phyloP scores from a whole-genome alignment of 306 rosid species.

The Malus orientalis region DNA sequence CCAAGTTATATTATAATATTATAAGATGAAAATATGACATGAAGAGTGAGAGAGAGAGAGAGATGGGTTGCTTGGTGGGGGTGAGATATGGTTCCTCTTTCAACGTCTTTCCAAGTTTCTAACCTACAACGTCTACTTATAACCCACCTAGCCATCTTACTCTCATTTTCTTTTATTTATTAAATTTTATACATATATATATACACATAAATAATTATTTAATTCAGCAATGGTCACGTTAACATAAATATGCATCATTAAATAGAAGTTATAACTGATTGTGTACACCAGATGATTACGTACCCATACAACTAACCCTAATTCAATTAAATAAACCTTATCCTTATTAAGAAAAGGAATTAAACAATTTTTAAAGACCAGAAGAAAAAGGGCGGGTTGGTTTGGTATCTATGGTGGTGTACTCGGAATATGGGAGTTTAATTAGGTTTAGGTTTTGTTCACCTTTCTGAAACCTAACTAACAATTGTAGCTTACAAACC shows the following conservation, averaged over 20 bases:
- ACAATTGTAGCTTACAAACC: conserved; percentile 31
- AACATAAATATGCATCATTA: background rate
- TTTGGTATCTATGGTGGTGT: background rate
- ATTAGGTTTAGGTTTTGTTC: conserved; percentile 45
- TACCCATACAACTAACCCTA: background rate
- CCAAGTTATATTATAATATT: background rate
- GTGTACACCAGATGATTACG: background rate
- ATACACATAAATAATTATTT: background rate
- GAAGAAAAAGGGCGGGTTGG: background rate
- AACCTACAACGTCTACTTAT: conserved; percentile 99
- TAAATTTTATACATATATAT: background rate
- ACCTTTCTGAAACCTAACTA: conserved; percentile 50
- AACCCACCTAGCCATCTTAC: conserved; percentile 57
- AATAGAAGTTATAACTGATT: background rate
- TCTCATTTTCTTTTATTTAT: background rate
- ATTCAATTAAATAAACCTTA: background rate
- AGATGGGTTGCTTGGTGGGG: conserved; percentile 70
- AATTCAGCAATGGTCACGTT: background rate
- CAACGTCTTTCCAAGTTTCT: conserved; percentile 89
- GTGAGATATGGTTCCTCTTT: conserved; percentile 82
- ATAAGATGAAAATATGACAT: conserved; percentile 1
- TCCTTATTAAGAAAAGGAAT: background rate
- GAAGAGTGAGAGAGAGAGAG: background rate
- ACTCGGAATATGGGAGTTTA: background rate
- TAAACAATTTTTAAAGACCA: background rate